Conservation (phyloP, 371 early-diverging fungal genomes). For the Mucor sp. region DNA sequence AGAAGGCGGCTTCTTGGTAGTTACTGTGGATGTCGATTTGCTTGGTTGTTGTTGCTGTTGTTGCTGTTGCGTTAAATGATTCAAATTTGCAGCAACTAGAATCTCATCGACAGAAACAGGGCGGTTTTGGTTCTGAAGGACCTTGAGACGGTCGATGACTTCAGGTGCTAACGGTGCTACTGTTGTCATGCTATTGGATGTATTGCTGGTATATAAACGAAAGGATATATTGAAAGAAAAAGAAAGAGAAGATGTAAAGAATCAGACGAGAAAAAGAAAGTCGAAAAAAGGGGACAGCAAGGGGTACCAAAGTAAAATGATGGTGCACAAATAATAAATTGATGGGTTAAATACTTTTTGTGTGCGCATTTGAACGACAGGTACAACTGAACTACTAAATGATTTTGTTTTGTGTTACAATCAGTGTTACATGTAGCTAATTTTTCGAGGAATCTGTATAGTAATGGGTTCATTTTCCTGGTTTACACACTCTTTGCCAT, state of each 20-base stretch:
- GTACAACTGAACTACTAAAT: neutral
- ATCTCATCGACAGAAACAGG: slow-evolving; percentile 39
- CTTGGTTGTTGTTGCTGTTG: neutral
- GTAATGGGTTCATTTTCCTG: too few relatives aligned
- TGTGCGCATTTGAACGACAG: neutral
- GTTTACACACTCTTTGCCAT: too few relatives aligned
- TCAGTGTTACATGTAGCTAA: neutral
- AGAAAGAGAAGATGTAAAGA: neutral
- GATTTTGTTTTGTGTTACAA: neutral
- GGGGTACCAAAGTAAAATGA: neutral
- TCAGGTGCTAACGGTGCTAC: slow-evolving; percentile 31
- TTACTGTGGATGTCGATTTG: neutral
- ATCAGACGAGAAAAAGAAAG: slow-evolving; percentile 12
- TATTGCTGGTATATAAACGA: neutral
- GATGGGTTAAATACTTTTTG: neutral
- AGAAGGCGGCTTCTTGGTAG: slow-evolving; percentile 1
- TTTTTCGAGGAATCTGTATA: neutral
- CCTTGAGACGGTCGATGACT: slow-evolving; percentile 27
- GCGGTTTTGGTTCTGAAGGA: slow-evolving; percentile 30
- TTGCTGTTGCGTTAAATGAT: slow-evolving; percentile 23
- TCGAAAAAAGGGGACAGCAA: slow-evolving; percentile 1
- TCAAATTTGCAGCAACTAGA: slow-evolving; percentile 33
- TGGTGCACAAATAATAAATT: slow-evolving; percentile 2
- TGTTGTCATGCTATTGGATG: neutral
- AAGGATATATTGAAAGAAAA: neutral